phyloP scores from a whole-genome alignment of 768 basidiomycete species.

The Phallus indusiatus region DNA sequence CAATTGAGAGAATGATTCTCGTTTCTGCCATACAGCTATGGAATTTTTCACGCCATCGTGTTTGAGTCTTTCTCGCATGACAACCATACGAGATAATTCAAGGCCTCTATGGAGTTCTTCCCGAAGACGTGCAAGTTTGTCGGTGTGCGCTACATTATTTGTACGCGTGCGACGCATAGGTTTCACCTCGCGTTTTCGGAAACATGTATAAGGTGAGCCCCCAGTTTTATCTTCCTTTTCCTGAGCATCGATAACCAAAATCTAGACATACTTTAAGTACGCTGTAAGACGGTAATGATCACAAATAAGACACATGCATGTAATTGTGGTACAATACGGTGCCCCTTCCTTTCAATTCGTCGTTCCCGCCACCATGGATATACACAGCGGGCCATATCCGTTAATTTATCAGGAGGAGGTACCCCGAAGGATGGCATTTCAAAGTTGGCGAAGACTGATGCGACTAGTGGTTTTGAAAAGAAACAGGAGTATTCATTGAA shows the following conservation, averaged over 20 bases:
- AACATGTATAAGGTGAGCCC: conserved; percentile 78
- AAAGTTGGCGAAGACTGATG: conserved; percentile 61
- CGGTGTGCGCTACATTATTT: conserved; percentile 80
- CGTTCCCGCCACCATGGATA: conserved; percentile 91
- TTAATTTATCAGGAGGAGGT: conserved; percentile 50
- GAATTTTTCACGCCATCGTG: conserved; percentile 50
- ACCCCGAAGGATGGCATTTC: conserved; percentile 55
- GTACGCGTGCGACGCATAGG: conserved; percentile 90
- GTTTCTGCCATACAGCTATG: conserved; percentile 67
- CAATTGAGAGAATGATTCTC: conserved; percentile 58
- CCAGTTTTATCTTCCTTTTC: conserved; percentile 85
- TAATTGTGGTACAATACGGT: conserved; percentile 75
- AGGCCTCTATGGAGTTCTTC: conserved; percentile 63
- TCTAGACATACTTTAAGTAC: conserved; percentile 6
- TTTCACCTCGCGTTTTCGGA: conserved; percentile 91
- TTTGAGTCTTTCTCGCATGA: conserved; percentile 70
- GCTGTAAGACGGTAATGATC: not conserved
- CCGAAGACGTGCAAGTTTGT: conserved; percentile 77
- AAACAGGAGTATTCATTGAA: conserved; percentile 66
- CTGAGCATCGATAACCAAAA: conserved; percentile 48
- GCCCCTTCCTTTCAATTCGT: conserved; percentile 68
- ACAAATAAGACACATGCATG: conserved; percentile 53
- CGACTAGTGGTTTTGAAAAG: conserved; percentile 49
- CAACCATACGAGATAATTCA: conserved; percentile 59
- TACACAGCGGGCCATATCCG: conserved; percentile 59